A percentile compares a stretch with the other conserved stretches of the same genome.
These are phyloP conservation scores for Teunomyces lycoperdinae DNA, from an alignment of 805 yeast species.

Conservation along the genomic window DNA sequence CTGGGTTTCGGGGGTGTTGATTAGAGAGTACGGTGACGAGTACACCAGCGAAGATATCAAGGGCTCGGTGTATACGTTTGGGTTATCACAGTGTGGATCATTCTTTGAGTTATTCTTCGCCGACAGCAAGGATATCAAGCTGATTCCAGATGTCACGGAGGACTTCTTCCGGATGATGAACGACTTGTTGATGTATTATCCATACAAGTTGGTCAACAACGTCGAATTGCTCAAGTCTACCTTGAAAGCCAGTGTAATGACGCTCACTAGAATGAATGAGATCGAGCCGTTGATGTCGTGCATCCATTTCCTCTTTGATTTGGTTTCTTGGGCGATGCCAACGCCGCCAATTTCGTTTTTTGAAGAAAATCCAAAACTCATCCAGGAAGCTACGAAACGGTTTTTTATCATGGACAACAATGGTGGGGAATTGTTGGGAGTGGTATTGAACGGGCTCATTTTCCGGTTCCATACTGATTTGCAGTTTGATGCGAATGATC, in stretches of 20 bases:
- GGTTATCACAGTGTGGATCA: conserved; percentile 59
- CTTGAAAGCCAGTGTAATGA: conserved; percentile 56
- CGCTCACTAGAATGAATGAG: conserved; percentile 54
- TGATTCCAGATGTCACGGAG: conserved; percentile 70
- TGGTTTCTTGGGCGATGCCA: conserved; percentile 79
- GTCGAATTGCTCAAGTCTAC: conserved; percentile 49
- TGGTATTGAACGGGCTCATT: conserved; percentile 63
- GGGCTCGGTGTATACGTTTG: conserved; percentile 70
- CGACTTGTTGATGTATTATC: conserved; percentile 75
- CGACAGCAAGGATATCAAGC: conserved; percentile 24
- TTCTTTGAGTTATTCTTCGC: conserved; percentile 47
- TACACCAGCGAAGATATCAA: conserved; percentile 45
- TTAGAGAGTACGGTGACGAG: conserved; percentile 64
- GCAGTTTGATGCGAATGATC: conserved; percentile 71
- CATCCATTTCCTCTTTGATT: conserved; percentile 76
- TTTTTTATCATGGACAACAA: conserved; percentile 42
- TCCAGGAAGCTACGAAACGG: conserved; percentile 20
- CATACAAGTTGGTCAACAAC: conserved; percentile 47
- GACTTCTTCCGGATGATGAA: conserved; percentile 81
- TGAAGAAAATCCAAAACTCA: conserved; percentile 42
- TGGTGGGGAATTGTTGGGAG: conserved; percentile 56
- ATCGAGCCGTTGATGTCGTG: conserved; percentile 68
- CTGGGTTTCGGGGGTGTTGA: conserved; percentile 84
- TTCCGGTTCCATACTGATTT: conserved; percentile 69
- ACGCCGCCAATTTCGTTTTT: conserved; percentile 75